Conservation (phyloP, 106 monocot species). For the Dendrobium chrysotoxum region DNA sequence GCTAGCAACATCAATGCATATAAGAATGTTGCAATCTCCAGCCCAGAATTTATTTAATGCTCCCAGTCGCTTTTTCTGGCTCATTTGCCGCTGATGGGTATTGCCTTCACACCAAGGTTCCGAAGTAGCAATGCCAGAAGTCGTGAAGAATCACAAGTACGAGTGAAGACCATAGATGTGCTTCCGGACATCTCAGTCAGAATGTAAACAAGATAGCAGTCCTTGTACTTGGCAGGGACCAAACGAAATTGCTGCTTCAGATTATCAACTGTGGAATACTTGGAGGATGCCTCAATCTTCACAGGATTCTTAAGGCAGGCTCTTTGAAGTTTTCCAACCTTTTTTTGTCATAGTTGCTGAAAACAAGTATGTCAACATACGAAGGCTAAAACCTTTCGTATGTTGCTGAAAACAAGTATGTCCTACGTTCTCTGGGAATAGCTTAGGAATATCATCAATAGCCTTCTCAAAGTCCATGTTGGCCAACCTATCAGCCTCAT, state of each 20-base stretch:
- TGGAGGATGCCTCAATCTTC: slow-evolving; percentile 85
- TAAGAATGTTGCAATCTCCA: slow-evolving; percentile 72
- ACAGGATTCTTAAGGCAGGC: slow-evolving; percentile 95
- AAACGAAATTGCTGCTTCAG: slow-evolving; percentile 66
- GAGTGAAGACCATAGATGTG: slow-evolving; percentile 84
- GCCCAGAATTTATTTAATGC: slow-evolving; percentile 86
- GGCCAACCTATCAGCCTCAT: slow-evolving; percentile 91
- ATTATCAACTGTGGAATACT: slow-evolving; percentile 91
- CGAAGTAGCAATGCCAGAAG: slow-evolving; percentile 65
- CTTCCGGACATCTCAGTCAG: slow-evolving; percentile 72
- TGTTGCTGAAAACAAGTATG: slow-evolving; percentile 94
- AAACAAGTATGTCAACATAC: slow-evolving; percentile 81
- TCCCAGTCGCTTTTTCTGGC: slow-evolving; percentile 81
- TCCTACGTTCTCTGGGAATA: slow-evolving; percentile 78
- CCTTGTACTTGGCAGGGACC: slow-evolving; percentile 83
- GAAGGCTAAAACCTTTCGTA: slow-evolving; percentile 93
- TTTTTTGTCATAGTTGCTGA: slow-evolving; percentile 97
- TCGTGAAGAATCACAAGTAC: slow-evolving; percentile 77
- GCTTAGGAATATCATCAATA: slow-evolving; percentile 82
- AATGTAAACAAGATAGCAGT: slow-evolving; percentile 85
- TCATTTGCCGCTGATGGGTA: slow-evolving; percentile 93
- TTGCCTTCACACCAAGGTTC: slow-evolving; percentile 77
- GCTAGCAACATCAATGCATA: slow-evolving; percentile 87
- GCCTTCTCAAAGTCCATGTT: slow-evolving; percentile 92
- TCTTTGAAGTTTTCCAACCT: slow-evolving; percentile 82